Conservation (phyloP, 1,284 basidiomycete species). For the Irpex sp. region DNA sequence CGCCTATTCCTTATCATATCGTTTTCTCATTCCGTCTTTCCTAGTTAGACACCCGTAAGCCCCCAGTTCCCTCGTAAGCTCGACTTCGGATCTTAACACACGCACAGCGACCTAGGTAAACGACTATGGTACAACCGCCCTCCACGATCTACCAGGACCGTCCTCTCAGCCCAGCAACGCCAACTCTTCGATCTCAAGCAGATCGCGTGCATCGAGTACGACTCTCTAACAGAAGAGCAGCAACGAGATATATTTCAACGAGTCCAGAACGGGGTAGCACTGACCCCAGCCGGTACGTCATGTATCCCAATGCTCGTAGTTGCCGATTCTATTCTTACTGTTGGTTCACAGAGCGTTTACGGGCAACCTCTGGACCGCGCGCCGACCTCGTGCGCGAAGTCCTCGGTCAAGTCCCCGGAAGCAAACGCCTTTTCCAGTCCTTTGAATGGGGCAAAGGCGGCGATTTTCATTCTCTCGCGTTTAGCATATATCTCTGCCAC, state of each 20-base stretch:
- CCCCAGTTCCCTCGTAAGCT: neutral
- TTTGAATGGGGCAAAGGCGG: slow-evolving; percentile 44
- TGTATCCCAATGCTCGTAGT: neutral
- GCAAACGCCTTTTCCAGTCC: slow-evolving; percentile 39
- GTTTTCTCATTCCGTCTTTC: neutral
- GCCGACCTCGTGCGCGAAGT: slow-evolving; percentile 36
- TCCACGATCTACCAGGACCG: slow-evolving; percentile 21
- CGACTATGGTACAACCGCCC: slow-evolving; percentile 51
- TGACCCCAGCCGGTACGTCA: slow-evolving; percentile 42
- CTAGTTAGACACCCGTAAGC: slow-evolving; percentile 5
- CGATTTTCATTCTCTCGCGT: slow-evolving; percentile 44
- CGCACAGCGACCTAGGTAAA: slow-evolving; percentile 15
- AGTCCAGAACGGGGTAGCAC: slow-evolving; percentile 39
- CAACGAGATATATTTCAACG: slow-evolving; percentile 75
- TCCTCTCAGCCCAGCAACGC: slow-evolving; percentile 48
- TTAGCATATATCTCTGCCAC: slow-evolving; percentile 39
- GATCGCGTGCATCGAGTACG: slow-evolving; percentile 70
- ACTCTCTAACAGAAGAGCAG: slow-evolving; percentile 52
- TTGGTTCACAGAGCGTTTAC: slow-evolving; percentile 36
- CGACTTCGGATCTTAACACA: neutral
- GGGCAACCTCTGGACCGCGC: slow-evolving; percentile 43
- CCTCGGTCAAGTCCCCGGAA: slow-evolving; percentile 32
- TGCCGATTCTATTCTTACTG: neutral
- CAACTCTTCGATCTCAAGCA: slow-evolving; percentile 62
- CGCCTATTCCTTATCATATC: neutral